phyloP scores from a whole-genome alignment of 257 asterid genomes.

The Sherardia arvensis region DNA sequence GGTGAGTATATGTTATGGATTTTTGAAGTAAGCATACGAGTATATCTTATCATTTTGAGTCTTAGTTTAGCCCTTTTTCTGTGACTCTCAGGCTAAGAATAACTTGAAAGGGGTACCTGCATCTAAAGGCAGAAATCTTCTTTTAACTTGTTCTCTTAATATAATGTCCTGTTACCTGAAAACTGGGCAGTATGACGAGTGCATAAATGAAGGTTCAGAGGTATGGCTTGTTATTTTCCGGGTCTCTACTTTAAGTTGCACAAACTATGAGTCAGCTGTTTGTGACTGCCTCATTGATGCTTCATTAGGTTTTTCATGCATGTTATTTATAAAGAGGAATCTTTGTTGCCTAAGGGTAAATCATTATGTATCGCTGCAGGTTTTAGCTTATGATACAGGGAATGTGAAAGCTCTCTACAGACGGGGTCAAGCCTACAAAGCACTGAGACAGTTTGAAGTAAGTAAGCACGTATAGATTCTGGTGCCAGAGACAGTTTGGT shows the following conservation, averaged over 20 bases:
- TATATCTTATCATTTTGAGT: neutral
- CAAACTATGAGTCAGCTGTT: neutral
- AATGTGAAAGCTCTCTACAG: constrained; percentile 91
- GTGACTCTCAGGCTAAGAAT: constrained; percentile 61
- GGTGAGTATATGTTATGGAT: constrained; percentile 35
- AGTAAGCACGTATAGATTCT: constrained; percentile 22
- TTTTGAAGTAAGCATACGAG: too few relatives aligned
- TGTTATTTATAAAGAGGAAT: constrained; percentile 8
- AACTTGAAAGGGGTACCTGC: constrained; percentile 61
- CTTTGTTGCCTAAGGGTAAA: constrained; percentile 2
- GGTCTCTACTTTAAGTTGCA: constrained; percentile 10
- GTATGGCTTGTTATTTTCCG: constrained; percentile 27
- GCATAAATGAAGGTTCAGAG: constrained; percentile 87
- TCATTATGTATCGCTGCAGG: constrained; percentile 39
- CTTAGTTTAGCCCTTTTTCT: constrained; percentile 5
- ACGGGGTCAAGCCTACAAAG: constrained; percentile 88
- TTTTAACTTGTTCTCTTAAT: constrained; percentile 79
- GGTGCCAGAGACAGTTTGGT: neutral
- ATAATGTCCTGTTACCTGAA: constrained; percentile 94
- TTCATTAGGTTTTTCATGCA: neutral
- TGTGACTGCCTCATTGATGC: neutral
- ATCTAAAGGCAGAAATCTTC: constrained; percentile 54
- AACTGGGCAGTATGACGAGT: constrained; percentile 68
- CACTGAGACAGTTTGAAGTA: constrained; percentile 59
- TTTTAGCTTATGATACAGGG: constrained; percentile 53